These are phyloP conservation scores for Besnoitia besnoiti DNA, from an alignment of 169 alveolate genomes.

Conservation along the genomic window DNA sequence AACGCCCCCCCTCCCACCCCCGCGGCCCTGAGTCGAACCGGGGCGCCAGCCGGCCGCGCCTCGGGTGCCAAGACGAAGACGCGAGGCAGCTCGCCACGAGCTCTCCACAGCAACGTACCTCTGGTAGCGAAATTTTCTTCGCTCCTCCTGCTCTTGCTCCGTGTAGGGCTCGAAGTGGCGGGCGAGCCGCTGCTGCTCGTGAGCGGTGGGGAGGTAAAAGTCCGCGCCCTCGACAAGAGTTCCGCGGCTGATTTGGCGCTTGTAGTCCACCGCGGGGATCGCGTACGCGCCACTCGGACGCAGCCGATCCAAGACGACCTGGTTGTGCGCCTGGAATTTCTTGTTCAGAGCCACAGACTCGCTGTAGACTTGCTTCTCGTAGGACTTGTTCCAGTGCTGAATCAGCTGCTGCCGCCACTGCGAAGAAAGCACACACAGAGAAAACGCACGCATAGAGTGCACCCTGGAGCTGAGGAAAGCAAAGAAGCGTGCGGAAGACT, in stretches of 20 bases:
- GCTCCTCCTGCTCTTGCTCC: constrained; percentile 82
- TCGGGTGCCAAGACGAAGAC: too few relatives aligned
- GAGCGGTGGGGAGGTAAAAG: constrained; percentile 79
- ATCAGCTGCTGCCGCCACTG: constrained; percentile 58
- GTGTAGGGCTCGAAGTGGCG: constrained; percentile 85
- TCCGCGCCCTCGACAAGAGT: constrained; percentile 87
- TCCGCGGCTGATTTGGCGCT: constrained; percentile 86
- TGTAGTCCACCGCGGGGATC: constrained; percentile 83
- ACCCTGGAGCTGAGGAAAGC: neutral
- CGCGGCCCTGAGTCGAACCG: too few relatives aligned
- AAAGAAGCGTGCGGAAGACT: neutral
- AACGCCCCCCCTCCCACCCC: too few relatives aligned
- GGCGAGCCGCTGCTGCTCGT: constrained; percentile 81
- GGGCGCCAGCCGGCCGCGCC: too few relatives aligned
- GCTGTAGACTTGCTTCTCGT: constrained; percentile 73
- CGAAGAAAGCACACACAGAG: neutral
- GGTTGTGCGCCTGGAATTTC: constrained; percentile 77
- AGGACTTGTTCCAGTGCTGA: constrained; percentile 80
- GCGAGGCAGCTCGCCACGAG: too few relatives aligned
- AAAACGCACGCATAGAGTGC: neutral
- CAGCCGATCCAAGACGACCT: constrained; percentile 79
- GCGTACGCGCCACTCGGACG: constrained; percentile 79
- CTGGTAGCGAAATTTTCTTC: constrained; percentile 81
- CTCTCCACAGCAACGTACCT: constrained; percentile 44
- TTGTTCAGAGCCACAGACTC: constrained; percentile 78